A percentile compares a stretch with the other conserved stretches of the same genome.
These are phyloP conservation scores for Rhizophora mangle DNA, from an alignment of 345 rosid genomes.

Conservation along the genomic window DNA sequence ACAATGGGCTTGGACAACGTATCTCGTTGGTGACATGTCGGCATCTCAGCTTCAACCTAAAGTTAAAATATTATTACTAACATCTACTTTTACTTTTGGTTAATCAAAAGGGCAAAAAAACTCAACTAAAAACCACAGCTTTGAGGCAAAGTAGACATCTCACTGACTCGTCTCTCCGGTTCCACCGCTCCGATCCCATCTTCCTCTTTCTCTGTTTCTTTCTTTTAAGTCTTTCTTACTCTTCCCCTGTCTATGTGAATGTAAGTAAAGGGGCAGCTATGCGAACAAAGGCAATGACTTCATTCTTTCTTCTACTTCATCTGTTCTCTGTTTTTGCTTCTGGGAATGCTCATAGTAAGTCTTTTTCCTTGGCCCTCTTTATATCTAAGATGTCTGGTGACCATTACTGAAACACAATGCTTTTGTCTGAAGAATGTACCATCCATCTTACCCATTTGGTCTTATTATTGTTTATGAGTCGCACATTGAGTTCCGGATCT, in stretches of 20 bases:
- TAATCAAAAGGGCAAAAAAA: background rate
- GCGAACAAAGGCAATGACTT: constrained; percentile 18
- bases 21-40: constrained; percentile 21
- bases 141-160: constrained; percentile 26
- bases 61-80: too few relatives aligned
- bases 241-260: too few relatives aligned
- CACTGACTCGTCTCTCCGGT: constrained; percentile 13
- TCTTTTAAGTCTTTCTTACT: background rate
- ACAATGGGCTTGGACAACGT: background rate
- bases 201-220: background rate
- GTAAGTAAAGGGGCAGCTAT: too few relatives aligned
- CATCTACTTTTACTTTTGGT: background rate
- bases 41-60: background rate
- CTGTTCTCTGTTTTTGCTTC: constrained; percentile 35
- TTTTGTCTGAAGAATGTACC: too few relatives aligned
- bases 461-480: too few relatives aligned
- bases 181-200: constrained; percentile 7
- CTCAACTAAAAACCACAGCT: background rate
- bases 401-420: too few relatives aligned
- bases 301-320: constrained; percentile 16
- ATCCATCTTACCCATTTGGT: too few relatives aligned
- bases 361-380: too few relatives aligned
- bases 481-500: too few relatives aligned
- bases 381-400: too few relatives aligned
- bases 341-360: constrained; percentile 39